Percentiles rank a stretch among this genome's conserved stretches.
phyloP scores from a whole-genome alignment of 2,329 filamentous ascomycete genomes.

The Penicillium sp. region DNA sequence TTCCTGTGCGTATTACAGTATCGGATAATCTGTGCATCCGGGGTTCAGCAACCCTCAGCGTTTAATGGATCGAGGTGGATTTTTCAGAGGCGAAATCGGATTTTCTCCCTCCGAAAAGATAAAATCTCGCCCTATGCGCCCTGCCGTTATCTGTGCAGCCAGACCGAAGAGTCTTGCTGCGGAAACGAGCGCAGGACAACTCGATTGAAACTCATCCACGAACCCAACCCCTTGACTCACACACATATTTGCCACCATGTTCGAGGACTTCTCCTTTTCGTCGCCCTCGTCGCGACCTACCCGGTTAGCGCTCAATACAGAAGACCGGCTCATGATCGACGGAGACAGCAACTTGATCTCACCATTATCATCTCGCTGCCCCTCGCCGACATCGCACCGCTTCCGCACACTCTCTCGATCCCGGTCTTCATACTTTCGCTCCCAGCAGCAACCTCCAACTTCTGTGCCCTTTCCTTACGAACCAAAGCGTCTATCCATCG shows the following conservation, averaged over 20 bases:
- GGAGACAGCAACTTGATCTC: conserved; percentile 40
- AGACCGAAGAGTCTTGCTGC: conserved; percentile 8
- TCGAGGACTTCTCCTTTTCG: conserved; percentile 45
- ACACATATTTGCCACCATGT: conserved; percentile 30
- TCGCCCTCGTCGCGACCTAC: conserved; percentile 35
- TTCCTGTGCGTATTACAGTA: neutral
- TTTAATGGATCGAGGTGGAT: neutral
- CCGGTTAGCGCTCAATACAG: conserved; percentile 30
- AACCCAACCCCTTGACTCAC: neutral
- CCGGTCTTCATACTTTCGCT: conserved; percentile 36
- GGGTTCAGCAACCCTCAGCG: neutral
- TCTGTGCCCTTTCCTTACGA: conserved; percentile 46
- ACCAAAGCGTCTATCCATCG: conserved; percentile 40
- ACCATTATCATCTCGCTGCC: conserved; percentile 44
- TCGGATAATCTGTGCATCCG: neutral
- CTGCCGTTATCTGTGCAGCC: neutral
- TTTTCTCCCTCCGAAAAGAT: neutral
- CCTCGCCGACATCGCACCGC: conserved; percentile 40
- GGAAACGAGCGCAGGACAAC: conserved; percentile 11
- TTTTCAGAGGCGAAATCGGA: conserved; percentile 3
- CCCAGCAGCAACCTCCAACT: conserved; percentile 39
- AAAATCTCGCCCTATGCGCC: neutral
- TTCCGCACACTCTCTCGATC: conserved; percentile 32
- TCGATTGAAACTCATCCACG: neutral
- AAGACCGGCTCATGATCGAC: conserved; percentile 38